Evolutionary conservation across 2,329 filamentous ascomycete species (phyloP).

Genomic region (Cladobotryum protrusum): DNA sequence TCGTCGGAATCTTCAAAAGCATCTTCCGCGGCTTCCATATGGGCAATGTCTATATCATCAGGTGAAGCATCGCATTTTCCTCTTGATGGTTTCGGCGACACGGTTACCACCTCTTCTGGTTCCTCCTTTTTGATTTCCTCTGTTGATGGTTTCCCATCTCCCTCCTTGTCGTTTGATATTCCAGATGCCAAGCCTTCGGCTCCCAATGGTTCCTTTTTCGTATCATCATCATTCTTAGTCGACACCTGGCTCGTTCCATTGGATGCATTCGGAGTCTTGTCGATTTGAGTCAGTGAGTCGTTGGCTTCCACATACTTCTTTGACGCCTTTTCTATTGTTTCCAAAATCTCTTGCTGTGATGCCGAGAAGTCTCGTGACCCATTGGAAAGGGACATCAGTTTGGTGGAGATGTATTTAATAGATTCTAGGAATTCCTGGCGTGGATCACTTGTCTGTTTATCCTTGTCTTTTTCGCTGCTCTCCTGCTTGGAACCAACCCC

Average conservation of each 20-base stretch:
- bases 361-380: constrained; percentile 28
- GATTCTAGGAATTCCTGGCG: constrained; percentile 24
- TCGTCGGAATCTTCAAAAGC: constrained; percentile 21
- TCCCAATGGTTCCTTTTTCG: not conserved
- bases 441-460: constrained; percentile 18
- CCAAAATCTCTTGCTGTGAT: constrained; percentile 41
- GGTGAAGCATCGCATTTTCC: constrained; percentile 26
- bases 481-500: constrained; percentile 13
- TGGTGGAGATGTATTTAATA: constrained; percentile 36
- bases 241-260: not conserved
- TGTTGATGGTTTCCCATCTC: not conserved
- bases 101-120: not conserved
- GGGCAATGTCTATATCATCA: constrained; percentile 47
- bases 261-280: not conserved
- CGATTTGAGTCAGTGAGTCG: constrained; percentile 17
- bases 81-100: not conserved
- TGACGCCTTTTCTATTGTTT: constrained; percentile 45
- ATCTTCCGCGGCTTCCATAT: constrained; percentile 24
- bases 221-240: not conserved
- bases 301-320: constrained; percentile 42
- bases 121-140: not conserved
- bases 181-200: not conserved
- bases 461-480: constrained; percentile 18
- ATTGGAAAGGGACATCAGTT: constrained; percentile 36
- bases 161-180: not conserved